Evolutionary conservation across 1,139 yeast species (phyloP).

Genomic region (Hansenula lynferdii): DNA sequence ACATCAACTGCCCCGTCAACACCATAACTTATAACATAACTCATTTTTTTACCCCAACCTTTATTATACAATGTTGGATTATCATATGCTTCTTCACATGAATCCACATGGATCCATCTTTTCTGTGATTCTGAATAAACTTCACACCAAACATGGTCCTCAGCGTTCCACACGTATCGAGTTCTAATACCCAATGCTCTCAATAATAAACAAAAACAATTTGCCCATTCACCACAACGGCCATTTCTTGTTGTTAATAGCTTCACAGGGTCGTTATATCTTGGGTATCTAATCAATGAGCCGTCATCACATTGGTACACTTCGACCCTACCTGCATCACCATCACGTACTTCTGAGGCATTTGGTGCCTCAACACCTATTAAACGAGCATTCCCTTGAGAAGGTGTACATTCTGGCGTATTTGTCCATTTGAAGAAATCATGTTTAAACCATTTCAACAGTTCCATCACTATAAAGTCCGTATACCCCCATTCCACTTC

Average conservation of each 20-base stretch:
- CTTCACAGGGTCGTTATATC: conserved; percentile 66
- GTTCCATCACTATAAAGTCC: conserved; percentile 65
- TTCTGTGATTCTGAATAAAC: conserved; percentile 56
- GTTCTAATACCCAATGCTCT: conserved; percentile 59
- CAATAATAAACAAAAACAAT: conserved; percentile 68
- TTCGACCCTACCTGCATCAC: conserved; percentile 52
- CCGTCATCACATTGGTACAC: conserved; percentile 59
- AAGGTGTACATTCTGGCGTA: conserved; percentile 40
- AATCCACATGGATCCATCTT: conserved; percentile 86
- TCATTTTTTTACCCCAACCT: conserved; percentile 95
- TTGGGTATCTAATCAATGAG: conserved; percentile 52
- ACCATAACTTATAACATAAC: conserved; percentile 72
- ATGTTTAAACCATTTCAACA: conserved; percentile 72
- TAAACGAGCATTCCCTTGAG: conserved; percentile 30
- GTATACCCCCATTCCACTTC: conserved; percentile 43
- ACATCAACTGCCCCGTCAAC: conserved; percentile 63
- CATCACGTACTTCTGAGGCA: conserved; percentile 35
- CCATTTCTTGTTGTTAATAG: conserved; percentile 63
- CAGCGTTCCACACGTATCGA: conserved; percentile 81
- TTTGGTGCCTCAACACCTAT: conserved; percentile 34
- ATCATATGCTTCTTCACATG: conserved; percentile 84
- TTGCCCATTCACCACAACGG: conserved; percentile 96
- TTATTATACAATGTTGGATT: conserved; percentile 70
- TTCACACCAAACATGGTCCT: conserved; percentile 97
- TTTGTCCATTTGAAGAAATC: conserved; percentile 84